phyloP scores from a whole-genome alignment of 164 flowering plant species.

The Platanus orientalis region DNA sequence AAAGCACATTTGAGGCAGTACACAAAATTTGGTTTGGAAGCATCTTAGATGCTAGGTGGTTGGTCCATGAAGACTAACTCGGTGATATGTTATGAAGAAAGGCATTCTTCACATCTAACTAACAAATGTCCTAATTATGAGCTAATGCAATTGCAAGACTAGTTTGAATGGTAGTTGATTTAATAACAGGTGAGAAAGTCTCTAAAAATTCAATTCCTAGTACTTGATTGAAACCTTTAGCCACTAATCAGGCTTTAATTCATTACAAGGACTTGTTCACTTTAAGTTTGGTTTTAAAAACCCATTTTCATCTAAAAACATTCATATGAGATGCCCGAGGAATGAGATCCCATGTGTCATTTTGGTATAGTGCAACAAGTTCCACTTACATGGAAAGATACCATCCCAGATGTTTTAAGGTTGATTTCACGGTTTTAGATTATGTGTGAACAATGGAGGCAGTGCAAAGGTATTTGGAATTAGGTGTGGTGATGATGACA shows the following conservation, averaged over 20 bases:
- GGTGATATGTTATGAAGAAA: neutral
- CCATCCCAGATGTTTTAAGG: neutral
- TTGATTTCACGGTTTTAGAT: neutral
- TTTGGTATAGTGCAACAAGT: neutral
- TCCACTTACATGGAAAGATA: neutral
- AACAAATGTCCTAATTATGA: too few relatives aligned
- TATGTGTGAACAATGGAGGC: too few relatives aligned
- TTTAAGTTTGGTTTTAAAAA: slow-evolving; percentile 1
- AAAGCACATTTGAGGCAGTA: neutral
- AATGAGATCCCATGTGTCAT: slow-evolving; percentile 7
- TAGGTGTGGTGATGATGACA: neutral
- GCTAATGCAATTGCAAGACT: too few relatives aligned
- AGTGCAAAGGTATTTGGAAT: neutral
- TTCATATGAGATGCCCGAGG: neutral
- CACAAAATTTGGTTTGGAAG: neutral
- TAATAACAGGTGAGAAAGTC: slow-evolving; percentile 11
- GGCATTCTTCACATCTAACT: too few relatives aligned
- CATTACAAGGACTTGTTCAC: neutral
- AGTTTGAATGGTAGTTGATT: slow-evolving; percentile 1
- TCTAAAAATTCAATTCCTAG: too few relatives aligned
- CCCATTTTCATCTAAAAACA: slow-evolving; percentile 11
- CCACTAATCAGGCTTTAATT: neutral
- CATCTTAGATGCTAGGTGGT: neutral
- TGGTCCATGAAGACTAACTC: slow-evolving; percentile 5
- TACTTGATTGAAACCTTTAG: too few relatives aligned